Evolutionary conservation across 345 rosid genomes (phyloP), one percentile per base, ranked within the genome.

Genomic region (Linum usitatissimum): DNA sequence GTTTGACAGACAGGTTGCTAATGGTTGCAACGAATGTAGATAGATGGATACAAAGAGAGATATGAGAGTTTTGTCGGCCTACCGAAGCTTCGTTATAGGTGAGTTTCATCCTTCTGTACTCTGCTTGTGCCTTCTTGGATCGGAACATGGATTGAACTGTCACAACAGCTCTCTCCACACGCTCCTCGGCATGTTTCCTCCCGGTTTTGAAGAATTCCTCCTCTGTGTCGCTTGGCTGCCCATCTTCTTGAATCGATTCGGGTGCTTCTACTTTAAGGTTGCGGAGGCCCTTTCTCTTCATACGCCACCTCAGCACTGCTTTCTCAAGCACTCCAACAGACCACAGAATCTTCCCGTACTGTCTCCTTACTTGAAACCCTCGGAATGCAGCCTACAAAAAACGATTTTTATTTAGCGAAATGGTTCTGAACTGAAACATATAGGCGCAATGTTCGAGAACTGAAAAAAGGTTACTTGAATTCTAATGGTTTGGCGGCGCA

Each of bases 251-350:
- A 36, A 10, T 57, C 65, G 67, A 61, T 63, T 79, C 79, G 31
- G 55, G 60, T 1, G 67, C 72, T 30, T 81, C 82, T 70, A 86
- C 80, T n/a, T 74, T 81, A 68, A 93, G 81, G 21, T 96, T 97
- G 12, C 90, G 87, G 23, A 93, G 78, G 20, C 97, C 96, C 74
- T 60, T 90, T 72, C 96, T 82, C 85, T 85, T 93, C 31, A 77
- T 65, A 31, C 95, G 90, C 99, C 99, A 93, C 23, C 99, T 80
- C 14, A 93, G 68, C 56, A 93, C 57, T 68, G 77, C 97, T 81
- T 93, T 93, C 80, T 93, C 99, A 18, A 93, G 69, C 63, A 93
- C 84, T 63, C 99, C 99, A 45, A 93, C 96, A 21, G 99, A 87
- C 95, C 96, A 93, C 21, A 83, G 15, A 67, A 93, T 84, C 78